These are phyloP conservation scores for Petunia secreta DNA, from an alignment of 257 asterid genomes.

Conservation along the genomic window DNA sequence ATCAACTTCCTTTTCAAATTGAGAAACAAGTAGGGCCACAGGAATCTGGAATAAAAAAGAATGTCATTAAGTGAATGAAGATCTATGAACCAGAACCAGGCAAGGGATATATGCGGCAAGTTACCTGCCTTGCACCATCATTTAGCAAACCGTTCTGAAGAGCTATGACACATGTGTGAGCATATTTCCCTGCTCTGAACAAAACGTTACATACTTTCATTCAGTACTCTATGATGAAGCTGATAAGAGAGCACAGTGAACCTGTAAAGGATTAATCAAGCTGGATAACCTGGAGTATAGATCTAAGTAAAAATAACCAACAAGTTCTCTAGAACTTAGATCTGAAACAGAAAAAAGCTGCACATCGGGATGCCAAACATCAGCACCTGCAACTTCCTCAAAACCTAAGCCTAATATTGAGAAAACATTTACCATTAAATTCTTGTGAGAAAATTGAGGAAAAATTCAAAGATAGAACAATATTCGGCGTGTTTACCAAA, in stretches of 20 bases:
- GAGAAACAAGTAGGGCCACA: constrained; percentile 76
- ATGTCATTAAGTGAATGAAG: constrained; percentile 23
- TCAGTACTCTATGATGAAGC: constrained; percentile 29
- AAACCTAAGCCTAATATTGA: constrained; percentile 69
- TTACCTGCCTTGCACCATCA: constrained; percentile 69
- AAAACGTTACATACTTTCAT: constrained; percentile 35
- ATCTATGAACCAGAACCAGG: constrained; percentile 7
- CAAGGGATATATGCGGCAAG: constrained; percentile 17
- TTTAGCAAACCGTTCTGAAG: constrained; percentile 78
- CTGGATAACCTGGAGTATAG: constrained; percentile 69
- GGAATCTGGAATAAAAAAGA: constrained; percentile 65
- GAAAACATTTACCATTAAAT: constrained; percentile 23
- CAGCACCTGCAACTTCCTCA: constrained; percentile 70
- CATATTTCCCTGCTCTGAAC: constrained; percentile 86
- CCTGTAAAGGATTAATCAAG: not conserved
- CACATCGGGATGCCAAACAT: constrained; percentile 86
- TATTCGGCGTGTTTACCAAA: constrained; percentile 58
- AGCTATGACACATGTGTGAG: constrained; percentile 86
- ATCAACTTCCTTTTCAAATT: constrained; percentile 71
- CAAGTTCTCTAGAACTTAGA: constrained; percentile 70
- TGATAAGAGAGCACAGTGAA: constrained; percentile 19
- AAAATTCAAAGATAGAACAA: not conserved
- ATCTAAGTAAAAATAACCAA: constrained; percentile 91
- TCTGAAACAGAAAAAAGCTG: constrained; percentile 83
- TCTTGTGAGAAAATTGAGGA: not conserved